A percentile compares a stretch with the other conserved stretches of the same genome.
Evolutionary conservation across 108 stramenopile species (phyloP).

Genomic region (Pinguiococcus pyrenoidosus): DNA sequence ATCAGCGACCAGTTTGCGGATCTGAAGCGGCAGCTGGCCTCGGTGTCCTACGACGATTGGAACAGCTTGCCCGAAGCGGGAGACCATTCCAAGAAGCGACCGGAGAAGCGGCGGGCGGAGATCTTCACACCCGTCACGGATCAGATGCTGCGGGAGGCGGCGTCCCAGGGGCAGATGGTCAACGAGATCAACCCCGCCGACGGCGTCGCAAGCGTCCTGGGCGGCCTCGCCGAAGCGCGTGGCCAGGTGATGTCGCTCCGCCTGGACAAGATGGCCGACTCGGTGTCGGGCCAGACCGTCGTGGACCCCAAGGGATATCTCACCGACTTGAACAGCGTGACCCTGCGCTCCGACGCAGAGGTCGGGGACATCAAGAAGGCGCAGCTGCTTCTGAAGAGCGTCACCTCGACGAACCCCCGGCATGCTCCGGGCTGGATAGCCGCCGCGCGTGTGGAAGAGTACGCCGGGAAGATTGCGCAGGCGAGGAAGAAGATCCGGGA

Average conservation of each 20-base stretch:
- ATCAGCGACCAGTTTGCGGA: conserved; percentile 92
- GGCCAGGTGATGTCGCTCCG: conserved; percentile 77
- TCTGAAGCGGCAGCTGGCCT: conserved; percentile 67
- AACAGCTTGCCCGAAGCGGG: conserved; percentile 87
- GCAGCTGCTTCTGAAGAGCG: conserved; percentile 72
- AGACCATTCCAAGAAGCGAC: conserved; percentile 69
- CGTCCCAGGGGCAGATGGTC: conserved; percentile 3
- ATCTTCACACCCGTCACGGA: conserved; percentile 80
- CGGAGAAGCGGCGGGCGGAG: conserved; percentile 68
- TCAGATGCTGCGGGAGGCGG: conserved; percentile 39
- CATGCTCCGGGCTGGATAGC: conserved; percentile 98
- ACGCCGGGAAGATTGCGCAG: conserved; percentile 59
- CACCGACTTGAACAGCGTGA: conserved; percentile 60
- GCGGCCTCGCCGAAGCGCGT: conserved; percentile 63
- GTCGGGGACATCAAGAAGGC: conserved; percentile 91
- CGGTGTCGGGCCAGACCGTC: conserved; percentile 68
- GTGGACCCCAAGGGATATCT: conserved; percentile 89
- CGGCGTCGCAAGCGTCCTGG: not conserved
- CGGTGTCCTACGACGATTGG: conserved; percentile 83
- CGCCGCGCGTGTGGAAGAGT: conserved; percentile 88
- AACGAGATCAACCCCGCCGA: conserved; percentile 6
- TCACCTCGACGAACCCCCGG: conserved; percentile 88
- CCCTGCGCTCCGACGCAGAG: conserved; percentile 52
- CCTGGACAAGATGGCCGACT: conserved; percentile 77
- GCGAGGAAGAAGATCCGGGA: conserved; percentile 89